Evolutionary conservation across 352 stramenopile genomes (phyloP).

Genomic region (Plasmopara halstedii): DNA sequence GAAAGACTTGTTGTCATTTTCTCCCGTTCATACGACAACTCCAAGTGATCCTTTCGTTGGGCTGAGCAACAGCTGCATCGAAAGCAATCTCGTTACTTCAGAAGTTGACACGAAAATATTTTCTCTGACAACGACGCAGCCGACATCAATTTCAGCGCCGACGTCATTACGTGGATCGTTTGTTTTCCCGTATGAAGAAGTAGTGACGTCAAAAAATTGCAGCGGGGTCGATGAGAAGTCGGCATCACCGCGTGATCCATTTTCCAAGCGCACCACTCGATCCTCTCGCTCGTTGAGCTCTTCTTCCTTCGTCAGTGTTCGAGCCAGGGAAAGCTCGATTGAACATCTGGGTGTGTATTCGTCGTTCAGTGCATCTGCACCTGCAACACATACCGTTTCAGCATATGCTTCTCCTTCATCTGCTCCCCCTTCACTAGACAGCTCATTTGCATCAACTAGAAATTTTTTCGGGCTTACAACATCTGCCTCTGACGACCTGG

Average conservation of each 20-base stretch:
- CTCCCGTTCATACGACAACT: constrained; percentile 24
- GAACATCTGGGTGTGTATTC: neutral
- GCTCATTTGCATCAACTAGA: constrained; percentile 26
- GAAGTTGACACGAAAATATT: constrained; percentile 26
- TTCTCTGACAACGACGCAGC: constrained; percentile 9
- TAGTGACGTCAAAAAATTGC: constrained; percentile 3
- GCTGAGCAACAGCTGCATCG: constrained; percentile 7
- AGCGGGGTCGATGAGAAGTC: neutral
- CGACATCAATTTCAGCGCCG: constrained; percentile 12
- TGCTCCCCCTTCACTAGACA: constrained; percentile 20
- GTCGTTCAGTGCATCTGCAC: constrained; percentile 10
- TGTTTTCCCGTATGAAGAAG: constrained; percentile 18
- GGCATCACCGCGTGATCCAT: constrained; percentile 6
- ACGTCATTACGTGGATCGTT: constrained; percentile 30
- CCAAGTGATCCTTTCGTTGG: constrained; percentile 31
- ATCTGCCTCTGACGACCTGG: constrained; percentile 6
- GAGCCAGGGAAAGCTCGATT: constrained; percentile 8
- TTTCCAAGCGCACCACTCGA: constrained; percentile 14
- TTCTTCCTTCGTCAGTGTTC: constrained; percentile 19
- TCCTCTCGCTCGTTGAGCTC: constrained; percentile 23
- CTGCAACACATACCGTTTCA: constrained; percentile 4
- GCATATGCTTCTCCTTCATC: constrained; percentile 12
- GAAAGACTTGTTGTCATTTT: constrained; percentile 54
- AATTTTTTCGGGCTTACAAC: constrained; percentile 10
- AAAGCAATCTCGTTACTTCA: constrained; percentile 16